Conservation (phyloP, 352 stramenopile species). For the Phytophthora boehmeriae region DNA sequence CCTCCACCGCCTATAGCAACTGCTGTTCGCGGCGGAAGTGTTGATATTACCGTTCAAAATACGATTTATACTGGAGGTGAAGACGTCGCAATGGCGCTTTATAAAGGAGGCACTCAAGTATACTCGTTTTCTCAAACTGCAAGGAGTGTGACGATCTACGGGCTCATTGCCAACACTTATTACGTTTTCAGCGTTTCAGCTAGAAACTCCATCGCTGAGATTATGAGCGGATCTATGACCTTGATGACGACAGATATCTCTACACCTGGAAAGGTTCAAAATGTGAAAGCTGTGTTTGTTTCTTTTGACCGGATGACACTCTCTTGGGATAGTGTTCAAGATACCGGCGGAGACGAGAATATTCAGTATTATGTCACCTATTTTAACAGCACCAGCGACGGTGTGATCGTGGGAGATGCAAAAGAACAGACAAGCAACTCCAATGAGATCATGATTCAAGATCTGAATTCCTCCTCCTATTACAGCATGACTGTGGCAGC, state of each 20-base stretch:
- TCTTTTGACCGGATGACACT: conserved; percentile 49
- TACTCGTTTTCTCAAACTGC: conserved; percentile 30
- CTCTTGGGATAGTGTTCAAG: conserved; percentile 38
- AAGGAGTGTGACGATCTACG: conserved; percentile 32
- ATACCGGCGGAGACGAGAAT: conserved; percentile 50
- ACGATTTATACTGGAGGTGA: conserved; percentile 51
- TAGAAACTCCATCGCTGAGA: conserved; percentile 42
- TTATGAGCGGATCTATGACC: conserved; percentile 17
- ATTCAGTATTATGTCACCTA: conserved; percentile 56
- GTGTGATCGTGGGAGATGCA: conserved; percentile 5
- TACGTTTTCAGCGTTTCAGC: conserved; percentile 50
- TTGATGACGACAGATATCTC: conserved; percentile 45
- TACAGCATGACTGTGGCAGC: conserved; percentile 43
- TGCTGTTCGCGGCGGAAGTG: conserved; percentile 35
- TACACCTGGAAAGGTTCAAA: conserved; percentile 35
- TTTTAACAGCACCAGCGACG: conserved; percentile 32
- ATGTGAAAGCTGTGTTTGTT: conserved; percentile 24
- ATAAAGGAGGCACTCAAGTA: conserved; percentile 20
- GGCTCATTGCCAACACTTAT: conserved; percentile 35
- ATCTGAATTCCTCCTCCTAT: conserved; percentile 37
- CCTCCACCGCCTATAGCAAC: conserved; percentile 19
- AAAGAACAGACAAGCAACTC: conserved; percentile 9
- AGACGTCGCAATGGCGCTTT: conserved; percentile 37
- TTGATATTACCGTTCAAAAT: conserved; percentile 13
- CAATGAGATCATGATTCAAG: conserved; percentile 20